Evolutionary conservation across 345 rosid genomes (phyloP).

Genomic region (Carallia pectinifolia): DNA sequence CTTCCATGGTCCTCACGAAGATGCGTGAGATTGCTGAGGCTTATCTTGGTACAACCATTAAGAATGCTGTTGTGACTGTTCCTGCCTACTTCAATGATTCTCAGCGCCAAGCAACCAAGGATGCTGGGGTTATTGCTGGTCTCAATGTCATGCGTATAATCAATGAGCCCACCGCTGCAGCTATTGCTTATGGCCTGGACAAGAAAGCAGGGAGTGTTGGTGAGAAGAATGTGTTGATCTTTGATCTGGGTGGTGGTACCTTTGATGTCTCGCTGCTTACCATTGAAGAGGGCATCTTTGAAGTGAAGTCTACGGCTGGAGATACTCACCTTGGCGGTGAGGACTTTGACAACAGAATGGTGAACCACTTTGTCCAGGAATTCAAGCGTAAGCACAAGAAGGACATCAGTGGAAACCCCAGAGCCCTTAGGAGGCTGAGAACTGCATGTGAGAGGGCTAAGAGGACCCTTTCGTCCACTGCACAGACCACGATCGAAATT

Average conservation of each 20-base stretch:
- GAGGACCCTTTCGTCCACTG: conserved; percentile 31
- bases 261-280: conserved; percentile 28
- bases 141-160: conserved; percentile 25
- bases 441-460: conserved; percentile 32
- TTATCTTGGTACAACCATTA: conserved; percentile 17
- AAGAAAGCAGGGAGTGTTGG: conserved; percentile 22
- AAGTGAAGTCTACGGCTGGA: conserved; percentile 27
- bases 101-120: conserved; percentile 27
- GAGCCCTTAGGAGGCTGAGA: conserved; percentile 32
- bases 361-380: conserved; percentile 27
- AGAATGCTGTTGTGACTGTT: conserved; percentile 26
- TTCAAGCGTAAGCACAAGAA: conserved; percentile 28
- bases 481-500: conserved; percentile 31
- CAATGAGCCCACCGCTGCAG: conserved; percentile 30
- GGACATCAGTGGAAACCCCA: conserved; percentile 30
- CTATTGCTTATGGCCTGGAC: conserved; percentile 32
- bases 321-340: conserved; percentile 30
- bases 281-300: conserved; percentile 28
- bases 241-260: conserved; percentile 32
- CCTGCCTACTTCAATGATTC: conserved; percentile 33
- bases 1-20: conserved; percentile 26
- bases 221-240: conserved; percentile 27
- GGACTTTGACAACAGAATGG: conserved; percentile 29
- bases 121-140: conserved; percentile 27
- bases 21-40: conserved; percentile 31